phyloP scores from a whole-genome alignment of 78 protist genomes.

The Dictyostelium firmibasis region DNA sequence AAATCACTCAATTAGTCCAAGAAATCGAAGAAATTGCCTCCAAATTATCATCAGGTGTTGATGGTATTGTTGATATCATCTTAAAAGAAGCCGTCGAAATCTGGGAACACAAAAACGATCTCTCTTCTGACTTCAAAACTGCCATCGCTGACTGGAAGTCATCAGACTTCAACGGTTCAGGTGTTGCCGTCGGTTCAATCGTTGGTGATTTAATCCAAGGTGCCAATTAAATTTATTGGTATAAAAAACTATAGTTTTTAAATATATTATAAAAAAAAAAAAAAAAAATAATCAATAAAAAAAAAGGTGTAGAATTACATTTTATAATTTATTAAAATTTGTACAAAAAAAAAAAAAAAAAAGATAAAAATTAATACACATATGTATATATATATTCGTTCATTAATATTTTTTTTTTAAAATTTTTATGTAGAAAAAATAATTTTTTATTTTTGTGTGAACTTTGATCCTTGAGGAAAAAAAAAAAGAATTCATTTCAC shows the following conservation, averaged over 20 bases:
- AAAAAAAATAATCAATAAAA: neutral
- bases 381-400: too few species aligned
- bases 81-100: constrained; percentile 64
- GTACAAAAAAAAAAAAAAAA: neutral
- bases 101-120: constrained; percentile 8
- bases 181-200: constrained; percentile 27
- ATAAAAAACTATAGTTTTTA: neutral
- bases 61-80: constrained; percentile 59
- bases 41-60: constrained; percentile 52
- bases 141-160: constrained; percentile 27
- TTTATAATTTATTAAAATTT: too few species aligned
- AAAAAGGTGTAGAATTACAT: neutral
- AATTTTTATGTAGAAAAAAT: too few species aligned
- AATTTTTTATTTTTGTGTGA: too few species aligned
- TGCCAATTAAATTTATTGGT: neutral
- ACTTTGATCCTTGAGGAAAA: too few species aligned
- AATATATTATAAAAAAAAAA: neutral
- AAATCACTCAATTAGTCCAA: constrained; percentile 32
- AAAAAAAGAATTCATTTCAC: too few species aligned
- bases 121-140: constrained; percentile 26
- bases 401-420: too few species aligned
- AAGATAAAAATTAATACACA: too few species aligned
- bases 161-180: neutral
- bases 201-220: constrained; percentile 39
- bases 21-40: constrained; percentile 31